Conservation (phyloP, 345 rosid species). For the Brassica juncea region DNA sequence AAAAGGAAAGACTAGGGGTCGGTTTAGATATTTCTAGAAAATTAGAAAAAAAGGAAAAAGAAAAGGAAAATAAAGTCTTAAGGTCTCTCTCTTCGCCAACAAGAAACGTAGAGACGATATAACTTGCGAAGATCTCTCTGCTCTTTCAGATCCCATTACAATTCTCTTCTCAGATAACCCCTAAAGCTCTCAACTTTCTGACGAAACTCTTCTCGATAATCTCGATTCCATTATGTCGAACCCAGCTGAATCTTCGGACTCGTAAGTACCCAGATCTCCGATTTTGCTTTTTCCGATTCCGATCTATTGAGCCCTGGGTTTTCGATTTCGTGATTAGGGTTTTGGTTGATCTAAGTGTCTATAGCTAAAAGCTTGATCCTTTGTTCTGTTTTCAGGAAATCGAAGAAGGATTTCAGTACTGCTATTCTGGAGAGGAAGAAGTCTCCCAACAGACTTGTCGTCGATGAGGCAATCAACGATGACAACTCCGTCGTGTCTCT, state of each 20-base stretch:
- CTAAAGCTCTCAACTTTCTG: slow-evolving; percentile 29
- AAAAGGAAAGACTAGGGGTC: not conserved
- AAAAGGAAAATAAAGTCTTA: slow-evolving; percentile 15
- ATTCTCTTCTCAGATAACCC: slow-evolving; percentile 5
- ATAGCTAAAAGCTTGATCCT: not conserved
- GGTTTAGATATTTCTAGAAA: slow-evolving; percentile 7
- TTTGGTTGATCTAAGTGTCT: slow-evolving; percentile 10
- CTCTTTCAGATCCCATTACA: slow-evolving; percentile 39
- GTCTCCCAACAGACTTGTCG: slow-evolving; percentile 82
- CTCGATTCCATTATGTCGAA: slow-evolving; percentile 51
- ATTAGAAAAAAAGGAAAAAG: not conserved
- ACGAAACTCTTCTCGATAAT: not conserved
- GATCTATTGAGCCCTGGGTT: not conserved
- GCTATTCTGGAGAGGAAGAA: slow-evolving; percentile 96
- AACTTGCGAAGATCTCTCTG: slow-evolving; percentile 6
- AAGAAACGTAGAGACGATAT: slow-evolving; percentile 50
- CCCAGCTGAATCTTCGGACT: slow-evolving; percentile 88
- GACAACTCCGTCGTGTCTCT: slow-evolving; percentile 91
- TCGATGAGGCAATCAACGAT: slow-evolving; percentile 86
- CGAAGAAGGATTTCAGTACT: slow-evolving; percentile 89
- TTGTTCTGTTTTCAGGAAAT: slow-evolving; percentile 48
- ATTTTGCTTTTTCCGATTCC: not conserved
- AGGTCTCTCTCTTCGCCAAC: slow-evolving; percentile 44
- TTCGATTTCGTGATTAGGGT: slow-evolving; percentile 26
- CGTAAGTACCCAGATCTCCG: slow-evolving; percentile 71